These are phyloP conservation scores for Sporothrix inflata DNA, from an alignment of 2,329 filamentous ascomycete genomes.

Conservation along the genomic window DNA sequence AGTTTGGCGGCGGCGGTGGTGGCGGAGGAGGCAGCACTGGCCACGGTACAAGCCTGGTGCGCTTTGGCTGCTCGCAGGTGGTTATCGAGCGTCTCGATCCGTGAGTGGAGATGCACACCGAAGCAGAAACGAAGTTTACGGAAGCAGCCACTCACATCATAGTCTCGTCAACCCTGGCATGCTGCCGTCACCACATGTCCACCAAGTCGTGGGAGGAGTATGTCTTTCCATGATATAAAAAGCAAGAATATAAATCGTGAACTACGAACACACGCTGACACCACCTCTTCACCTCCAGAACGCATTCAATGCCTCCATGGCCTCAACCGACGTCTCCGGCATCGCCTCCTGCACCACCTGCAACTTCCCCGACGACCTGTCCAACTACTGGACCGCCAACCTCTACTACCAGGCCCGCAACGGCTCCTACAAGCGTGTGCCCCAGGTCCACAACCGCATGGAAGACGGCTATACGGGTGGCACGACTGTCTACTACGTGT, in stretches of 20 bases:
- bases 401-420: conserved; percentile 51
- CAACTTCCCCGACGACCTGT: conserved; percentile 49
- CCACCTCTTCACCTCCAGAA: conserved; percentile 34
- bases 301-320: conserved; percentile 51
- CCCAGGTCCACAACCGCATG: conserved; percentile 50
- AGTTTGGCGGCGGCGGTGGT: conserved; percentile 18
- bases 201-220: conserved; percentile 50
- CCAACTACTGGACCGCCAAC: conserved; percentile 53
- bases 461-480: conserved; percentile 52
- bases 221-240: background rate
- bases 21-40: conserved; percentile 23
- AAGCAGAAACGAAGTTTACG: too few relatives aligned
- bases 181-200: conserved; percentile 50
- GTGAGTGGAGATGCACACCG: background rate
- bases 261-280: too few relatives aligned
- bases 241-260: too few relatives aligned
- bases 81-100: conserved; percentile 52
- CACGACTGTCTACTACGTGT: conserved; percentile 51
- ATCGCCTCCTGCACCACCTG: conserved; percentile 50
- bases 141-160: background rate
- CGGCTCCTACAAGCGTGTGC: conserved; percentile 49
- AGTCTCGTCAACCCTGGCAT: conserved; percentile 49
- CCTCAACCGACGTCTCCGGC: conserved; percentile 42
- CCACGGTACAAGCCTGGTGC: conserved; percentile 43
- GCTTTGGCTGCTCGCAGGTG: conserved; percentile 53